Evolutionary conservation across 2,329 filamentous ascomycete species (phyloP), one percentile per base, ranked within the genome.

Genomic region (Phyllachora maydis): DNA sequence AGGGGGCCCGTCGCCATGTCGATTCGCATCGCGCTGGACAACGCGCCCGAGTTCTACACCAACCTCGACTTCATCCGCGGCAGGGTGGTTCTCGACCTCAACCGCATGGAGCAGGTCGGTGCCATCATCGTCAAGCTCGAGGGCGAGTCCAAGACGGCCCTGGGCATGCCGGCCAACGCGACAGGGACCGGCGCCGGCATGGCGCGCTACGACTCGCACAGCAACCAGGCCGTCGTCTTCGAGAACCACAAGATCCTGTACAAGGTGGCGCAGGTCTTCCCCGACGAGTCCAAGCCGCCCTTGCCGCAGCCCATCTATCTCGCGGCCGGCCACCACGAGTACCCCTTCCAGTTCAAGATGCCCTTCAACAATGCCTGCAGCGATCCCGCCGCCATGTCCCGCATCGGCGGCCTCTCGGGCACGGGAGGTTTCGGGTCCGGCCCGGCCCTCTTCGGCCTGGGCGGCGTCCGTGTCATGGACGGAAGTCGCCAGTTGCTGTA

Each of bases 91-190:
- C 45, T 73, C 15, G 43, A 38, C 11, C 47, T 72, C 32, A 67
- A 61, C 24, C 73, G 71, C 32, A 50, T 75, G 25, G 77, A 85
- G 43, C 56, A 63, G 26, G 59, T 85, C 23, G 65, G 66, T 23
- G 74, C 68, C 24, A 70, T 88, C 31, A 56, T 79, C 18, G 76
- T 85, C 38, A 88, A 88, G 52, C 64, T 88, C 16, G 78, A 88
- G 41, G 78, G 78, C 34, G 76, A 88, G 48, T 69, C 69, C 22
- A 61, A 60, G 31, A 83, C 76, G 4, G 59, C 72, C 20, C 48
- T 81, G 10, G 43, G 52, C 46, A 42, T 63, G 31, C 49, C 64
- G 35, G 34, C 40, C 35, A 29, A 51, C 38, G 42, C 54, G 16
- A 28, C 37, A 7, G n/a, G n/a, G n/a, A n/a, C n/a, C n/a, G n/a